phyloP scores from a whole-genome alignment of 2,329 filamentous ascomycete genomes.

The Talaromyces sp. region DNA sequence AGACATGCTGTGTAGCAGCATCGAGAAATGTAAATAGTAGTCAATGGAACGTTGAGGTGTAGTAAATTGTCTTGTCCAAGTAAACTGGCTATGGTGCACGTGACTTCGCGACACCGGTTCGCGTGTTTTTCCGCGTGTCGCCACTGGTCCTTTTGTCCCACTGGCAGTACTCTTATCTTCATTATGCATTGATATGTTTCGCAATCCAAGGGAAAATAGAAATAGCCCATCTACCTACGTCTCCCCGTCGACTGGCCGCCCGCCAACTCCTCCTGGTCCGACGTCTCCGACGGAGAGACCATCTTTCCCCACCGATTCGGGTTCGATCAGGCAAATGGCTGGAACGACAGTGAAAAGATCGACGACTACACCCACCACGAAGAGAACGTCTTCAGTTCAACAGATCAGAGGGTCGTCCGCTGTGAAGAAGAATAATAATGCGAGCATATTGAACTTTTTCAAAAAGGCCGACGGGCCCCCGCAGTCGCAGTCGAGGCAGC shows the following conservation, averaged over 20 bases:
- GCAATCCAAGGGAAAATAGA: conserved; percentile 11
- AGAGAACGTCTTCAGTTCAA: not conserved
- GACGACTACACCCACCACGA: conserved; percentile 4
- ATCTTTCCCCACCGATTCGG: not conserved
- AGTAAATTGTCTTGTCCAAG: not conserved
- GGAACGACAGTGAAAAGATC: conserved; percentile 8
- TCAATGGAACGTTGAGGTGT: not conserved
- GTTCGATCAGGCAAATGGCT: conserved; percentile 9
- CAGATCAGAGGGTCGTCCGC: conserved; percentile 10
- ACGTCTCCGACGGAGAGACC: not conserved
- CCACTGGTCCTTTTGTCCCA: not conserved
- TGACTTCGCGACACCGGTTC: conserved; percentile 4
- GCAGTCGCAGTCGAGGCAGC: conserved; percentile 39
- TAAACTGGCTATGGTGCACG: not conserved
- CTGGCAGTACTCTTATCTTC: conserved; percentile 17
- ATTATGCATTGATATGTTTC: conserved; percentile 11
- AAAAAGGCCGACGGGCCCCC: conserved; percentile 59
- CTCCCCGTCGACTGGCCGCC: conserved; percentile 4
- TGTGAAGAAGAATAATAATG: conserved; percentile 44
- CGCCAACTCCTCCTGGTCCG: conserved; percentile 11
- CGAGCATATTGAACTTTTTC: conserved; percentile 71
- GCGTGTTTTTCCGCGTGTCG: conserved; percentile 6
- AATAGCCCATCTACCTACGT: not conserved
- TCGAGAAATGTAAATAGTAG: not conserved
- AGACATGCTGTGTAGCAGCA: not conserved